Evolutionary conservation across 1,284 basidiomycete genomes (phyloP).

Genomic region (Earliella scabrosa): DNA sequence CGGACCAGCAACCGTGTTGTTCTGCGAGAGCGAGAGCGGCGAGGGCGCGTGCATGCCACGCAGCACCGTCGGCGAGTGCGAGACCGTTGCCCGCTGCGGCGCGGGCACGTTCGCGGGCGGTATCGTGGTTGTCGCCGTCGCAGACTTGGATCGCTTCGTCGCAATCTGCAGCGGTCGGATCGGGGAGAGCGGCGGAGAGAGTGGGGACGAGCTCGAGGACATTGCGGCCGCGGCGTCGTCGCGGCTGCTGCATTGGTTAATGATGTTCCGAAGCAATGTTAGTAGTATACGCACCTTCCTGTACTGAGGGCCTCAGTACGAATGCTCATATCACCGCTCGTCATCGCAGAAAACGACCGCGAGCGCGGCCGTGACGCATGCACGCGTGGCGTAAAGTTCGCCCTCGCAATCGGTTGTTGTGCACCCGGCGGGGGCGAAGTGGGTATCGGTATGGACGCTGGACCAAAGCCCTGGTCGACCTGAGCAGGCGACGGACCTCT

Average conservation of each 20-base stretch:
- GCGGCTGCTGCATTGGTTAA: constrained; percentile 13
- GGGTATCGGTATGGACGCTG: not conserved
- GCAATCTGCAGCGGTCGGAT: constrained; percentile 21
- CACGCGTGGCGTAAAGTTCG: constrained; percentile 65
- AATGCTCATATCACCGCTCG: constrained; percentile 7
- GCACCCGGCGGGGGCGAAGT: not conserved
- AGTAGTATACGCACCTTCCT: constrained; percentile 39
- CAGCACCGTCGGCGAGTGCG: constrained; percentile 27
- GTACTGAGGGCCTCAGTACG: constrained; percentile 25
- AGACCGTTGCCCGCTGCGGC: constrained; percentile 28
- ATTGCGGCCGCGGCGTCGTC: constrained; percentile 10
- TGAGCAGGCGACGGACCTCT: not conserved
- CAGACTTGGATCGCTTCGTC: constrained; percentile 33
- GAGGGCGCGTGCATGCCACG: constrained; percentile 45
- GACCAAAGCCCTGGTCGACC: not conserved
- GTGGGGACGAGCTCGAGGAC: not conserved
- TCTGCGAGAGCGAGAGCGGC: constrained; percentile 52
- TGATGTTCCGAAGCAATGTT: not conserved
- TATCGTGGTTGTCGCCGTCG: constrained; percentile 26
- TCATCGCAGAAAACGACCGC: constrained; percentile 73
- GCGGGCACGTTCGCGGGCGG: constrained; percentile 22
- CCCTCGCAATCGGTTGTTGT: constrained; percentile 48
- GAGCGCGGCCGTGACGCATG: constrained; percentile 63
- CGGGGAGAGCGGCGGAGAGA: constrained; percentile 8
- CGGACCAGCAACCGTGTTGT: constrained; percentile 37